Evolutionary conservation across 139 green algal species (phyloP).

Genomic region (Chlorokybus atmophyticus): DNA sequence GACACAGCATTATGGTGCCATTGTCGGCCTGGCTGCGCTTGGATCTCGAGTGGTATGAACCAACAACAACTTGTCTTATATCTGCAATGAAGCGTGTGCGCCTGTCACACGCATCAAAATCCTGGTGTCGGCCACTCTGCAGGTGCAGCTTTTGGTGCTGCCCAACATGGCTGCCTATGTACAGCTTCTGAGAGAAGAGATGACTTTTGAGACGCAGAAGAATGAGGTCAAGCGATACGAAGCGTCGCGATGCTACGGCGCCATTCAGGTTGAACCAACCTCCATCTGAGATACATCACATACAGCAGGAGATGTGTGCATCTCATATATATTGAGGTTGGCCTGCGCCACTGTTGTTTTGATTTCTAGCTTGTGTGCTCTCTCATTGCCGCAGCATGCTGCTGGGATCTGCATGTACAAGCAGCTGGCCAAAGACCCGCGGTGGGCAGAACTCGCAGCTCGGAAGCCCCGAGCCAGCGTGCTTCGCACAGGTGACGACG

Average conservation of each 20-base stretch:
- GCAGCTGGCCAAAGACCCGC: no score
- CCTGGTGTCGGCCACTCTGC: background rate
- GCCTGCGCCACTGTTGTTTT: no score
- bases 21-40: conserved; percentile 48
- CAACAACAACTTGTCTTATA: no score
- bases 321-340: no score
- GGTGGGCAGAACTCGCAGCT: no score
- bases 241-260: conserved; percentile 19
- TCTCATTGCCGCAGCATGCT: no score
- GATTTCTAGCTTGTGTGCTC: no score
- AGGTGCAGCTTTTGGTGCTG: conserved; percentile 46
- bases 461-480: no score
- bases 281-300: no score
- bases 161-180: conserved; percentile 55
- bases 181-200: conserved; percentile 17
- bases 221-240: conserved; percentile 18
- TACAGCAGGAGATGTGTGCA: no score
- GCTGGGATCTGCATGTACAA: no score
- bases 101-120: background rate
- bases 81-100: background rate
- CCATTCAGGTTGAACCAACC: conserved; percentile 37
- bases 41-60: conserved; percentile 35
- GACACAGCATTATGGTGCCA: conserved; percentile 43
- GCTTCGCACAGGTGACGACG: no score
- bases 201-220: background rate